Evolutionary conservation across 2,329 filamentous ascomycete genomes (phyloP), one percentile per base, ranked within the genome.

Genomic region (Colletotrichum sp.): DNA sequence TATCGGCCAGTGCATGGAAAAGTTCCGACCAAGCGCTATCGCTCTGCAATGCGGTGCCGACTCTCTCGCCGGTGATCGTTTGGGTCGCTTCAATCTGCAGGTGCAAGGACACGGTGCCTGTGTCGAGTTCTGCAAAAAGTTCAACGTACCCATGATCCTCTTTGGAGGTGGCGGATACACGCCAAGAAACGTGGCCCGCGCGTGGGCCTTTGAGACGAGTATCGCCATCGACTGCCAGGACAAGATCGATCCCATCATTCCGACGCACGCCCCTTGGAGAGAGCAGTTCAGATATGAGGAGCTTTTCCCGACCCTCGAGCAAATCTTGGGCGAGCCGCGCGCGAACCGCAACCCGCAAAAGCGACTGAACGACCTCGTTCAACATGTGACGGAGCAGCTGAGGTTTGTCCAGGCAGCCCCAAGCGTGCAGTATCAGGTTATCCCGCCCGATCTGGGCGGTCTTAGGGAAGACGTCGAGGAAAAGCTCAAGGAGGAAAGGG

Each of bases 161-260:
- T 95, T 99, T 74, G 97, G 97, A 60, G 97, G 97, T 52, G 97
- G 97, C 72, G 97, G 97, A 32, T 99, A 99, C 85, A 99, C 97
- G 16, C 96, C 97, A 7, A 92, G 96, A 78, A 99, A 99, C 81
- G 97, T 99, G 8, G 97, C 97, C 57, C 94, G 97, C 70, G 96
- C 96, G 34, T 99, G 97, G 97, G 95, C 96, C 28, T 96, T 98
- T 85, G 97, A 99, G 86, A 99, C 97, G 14, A 94, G 95, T 76
- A 95, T 99, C 79, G 95, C 95, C 76, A 95, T 98, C 77, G 93
- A 93, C 79, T 93, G 92, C 73, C 90, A 94, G 76, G 89, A 94
- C 78, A 90, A 91, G 73, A 93, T 98, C 78, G 87, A 89, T 82
- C 91, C 94, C 21, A 90, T 92, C 14, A 93, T 99, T 32, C 96